A percentile compares a stretch with the other conserved stretches of the same genome.
Evolutionary conservation across 441 rosid species (phyloP).

Genomic region (Croton setiger): DNA sequence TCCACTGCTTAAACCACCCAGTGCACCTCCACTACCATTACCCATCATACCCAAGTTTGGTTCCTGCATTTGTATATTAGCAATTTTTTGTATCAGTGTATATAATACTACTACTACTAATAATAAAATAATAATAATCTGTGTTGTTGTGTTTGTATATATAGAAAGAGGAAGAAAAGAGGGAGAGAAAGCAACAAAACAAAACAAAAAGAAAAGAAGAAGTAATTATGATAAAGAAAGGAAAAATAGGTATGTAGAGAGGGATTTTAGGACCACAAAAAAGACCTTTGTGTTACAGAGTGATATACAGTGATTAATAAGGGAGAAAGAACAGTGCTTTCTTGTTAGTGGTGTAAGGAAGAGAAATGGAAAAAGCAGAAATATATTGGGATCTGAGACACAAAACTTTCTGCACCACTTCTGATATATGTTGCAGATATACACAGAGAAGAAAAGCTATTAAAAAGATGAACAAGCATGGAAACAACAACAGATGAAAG

Average conservation of each 20-base stretch:
- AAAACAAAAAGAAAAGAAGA: background rate
- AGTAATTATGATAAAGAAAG: background rate
- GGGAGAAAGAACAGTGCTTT: slow-evolving; percentile 26
- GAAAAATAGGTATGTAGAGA: background rate
- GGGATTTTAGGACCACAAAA: slow-evolving; percentile 28
- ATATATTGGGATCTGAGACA: slow-evolving; percentile 53
- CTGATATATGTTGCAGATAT: slow-evolving; percentile 34
- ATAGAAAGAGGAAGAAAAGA: background rate
- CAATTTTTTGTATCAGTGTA: no score
- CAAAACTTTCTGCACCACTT: slow-evolving; percentile 40
- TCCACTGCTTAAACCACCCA: slow-evolving; percentile 35
- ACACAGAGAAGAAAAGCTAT: slow-evolving; percentile 19
- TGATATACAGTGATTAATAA: slow-evolving; percentile 11
- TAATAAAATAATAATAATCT: background rate
- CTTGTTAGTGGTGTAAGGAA: slow-evolving; percentile 35
- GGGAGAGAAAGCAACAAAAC: no score
- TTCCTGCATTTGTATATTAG: slow-evolving; percentile 53
- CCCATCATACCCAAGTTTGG: slow-evolving; percentile 72
- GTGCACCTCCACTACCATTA: slow-evolving; percentile 33
- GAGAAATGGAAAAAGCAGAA: slow-evolving; percentile 15
- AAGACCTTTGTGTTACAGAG: slow-evolving; percentile 19
- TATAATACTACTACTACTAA: no score
- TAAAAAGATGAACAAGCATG: slow-evolving; percentile 13
- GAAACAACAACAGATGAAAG: background rate
- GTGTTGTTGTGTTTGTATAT: background rate